Conservation (phyloP, 768 basidiomycete genomes). For the Baorangia bicolor region DNA sequence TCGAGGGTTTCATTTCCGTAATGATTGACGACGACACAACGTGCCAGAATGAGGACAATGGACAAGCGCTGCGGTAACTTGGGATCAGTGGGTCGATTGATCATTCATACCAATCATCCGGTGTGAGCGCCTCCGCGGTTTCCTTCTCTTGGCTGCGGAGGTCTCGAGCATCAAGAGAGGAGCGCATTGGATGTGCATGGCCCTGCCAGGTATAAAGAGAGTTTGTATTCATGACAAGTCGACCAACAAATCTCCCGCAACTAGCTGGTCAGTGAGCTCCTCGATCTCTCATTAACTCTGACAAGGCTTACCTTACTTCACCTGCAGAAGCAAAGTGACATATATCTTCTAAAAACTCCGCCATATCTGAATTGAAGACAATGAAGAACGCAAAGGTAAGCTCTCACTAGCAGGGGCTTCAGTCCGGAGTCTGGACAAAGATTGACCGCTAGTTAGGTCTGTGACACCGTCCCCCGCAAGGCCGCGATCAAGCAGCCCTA, state of each 20-base stretch:
- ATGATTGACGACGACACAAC: neutral
- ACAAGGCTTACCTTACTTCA: neutral
- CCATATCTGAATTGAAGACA: neutral
- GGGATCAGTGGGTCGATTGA: neutral
- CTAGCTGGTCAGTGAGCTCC: slow-evolving; percentile 11
- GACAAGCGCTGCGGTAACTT: neutral
- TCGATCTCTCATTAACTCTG: neutral
- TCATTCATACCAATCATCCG: neutral
- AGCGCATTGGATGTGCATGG: neutral
- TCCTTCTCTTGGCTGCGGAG: neutral
- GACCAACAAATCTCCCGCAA: neutral
- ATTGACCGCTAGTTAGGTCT: slow-evolving; percentile 11
- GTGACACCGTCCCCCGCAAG: neutral
- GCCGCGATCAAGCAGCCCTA: slow-evolving; percentile 16
- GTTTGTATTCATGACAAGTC: neutral
- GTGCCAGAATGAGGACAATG: neutral
- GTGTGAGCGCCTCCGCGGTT: neutral
- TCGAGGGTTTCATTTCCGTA: slow-evolving; percentile 9
- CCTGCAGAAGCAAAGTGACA: neutral
- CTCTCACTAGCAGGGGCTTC: neutral
- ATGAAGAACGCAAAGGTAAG: slow-evolving; percentile 16
- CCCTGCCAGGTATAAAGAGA: slow-evolving; percentile 18
- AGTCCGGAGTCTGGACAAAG: neutral
- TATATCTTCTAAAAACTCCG: neutral
- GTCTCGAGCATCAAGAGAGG: neutral